Evolutionary conservation across 441 rosid genomes (phyloP).

Genomic region (Flueggea neowawraea): DNA sequence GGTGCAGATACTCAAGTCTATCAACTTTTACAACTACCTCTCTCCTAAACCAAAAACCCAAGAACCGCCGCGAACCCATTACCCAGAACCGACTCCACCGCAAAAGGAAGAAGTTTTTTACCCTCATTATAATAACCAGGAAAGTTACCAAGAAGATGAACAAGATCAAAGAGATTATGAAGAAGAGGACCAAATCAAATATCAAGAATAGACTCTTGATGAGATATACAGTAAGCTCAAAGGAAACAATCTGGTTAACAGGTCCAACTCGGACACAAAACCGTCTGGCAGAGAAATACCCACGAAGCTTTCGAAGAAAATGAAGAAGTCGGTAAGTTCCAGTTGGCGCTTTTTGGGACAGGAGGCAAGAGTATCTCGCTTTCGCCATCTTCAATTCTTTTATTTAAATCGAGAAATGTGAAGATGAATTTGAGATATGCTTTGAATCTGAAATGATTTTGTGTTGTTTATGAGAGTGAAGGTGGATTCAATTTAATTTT

Average conservation of each 20-base stretch:
- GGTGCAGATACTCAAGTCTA: constrained; percentile 57
- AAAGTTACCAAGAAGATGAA: constrained; percentile 9
- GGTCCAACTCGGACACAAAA: constrained; percentile 58
- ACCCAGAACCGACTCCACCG: constrained; percentile 16
- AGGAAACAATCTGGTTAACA: constrained; percentile 22
- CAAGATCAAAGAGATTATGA: constrained; percentile 11
- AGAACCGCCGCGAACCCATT: too few species aligned
- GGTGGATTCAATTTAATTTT: too few species aligned
- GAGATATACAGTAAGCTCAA: constrained; percentile 48
- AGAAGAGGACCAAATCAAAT: constrained; percentile 15
- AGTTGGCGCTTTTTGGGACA: constrained; percentile 57
- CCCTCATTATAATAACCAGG: too few species aligned
- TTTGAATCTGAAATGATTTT: too few species aligned
- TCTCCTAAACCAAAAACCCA: too few species aligned
- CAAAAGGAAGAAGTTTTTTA: too few species aligned
- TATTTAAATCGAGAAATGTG: too few species aligned
- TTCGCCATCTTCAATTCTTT: constrained; percentile 63
- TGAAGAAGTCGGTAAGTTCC: too few species aligned
- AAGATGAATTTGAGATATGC: too few species aligned
- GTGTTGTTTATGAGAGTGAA: too few species aligned
- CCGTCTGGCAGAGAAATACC: constrained; percentile 52
- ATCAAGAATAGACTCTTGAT: constrained; percentile 36
- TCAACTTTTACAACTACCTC: constrained; percentile 46
- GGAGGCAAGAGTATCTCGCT: constrained; percentile 56
- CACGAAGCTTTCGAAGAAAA: too few species aligned